Evolutionary conservation across 257 asterid genomes (phyloP).

Genomic region (Solanum pinnatisectum): DNA sequence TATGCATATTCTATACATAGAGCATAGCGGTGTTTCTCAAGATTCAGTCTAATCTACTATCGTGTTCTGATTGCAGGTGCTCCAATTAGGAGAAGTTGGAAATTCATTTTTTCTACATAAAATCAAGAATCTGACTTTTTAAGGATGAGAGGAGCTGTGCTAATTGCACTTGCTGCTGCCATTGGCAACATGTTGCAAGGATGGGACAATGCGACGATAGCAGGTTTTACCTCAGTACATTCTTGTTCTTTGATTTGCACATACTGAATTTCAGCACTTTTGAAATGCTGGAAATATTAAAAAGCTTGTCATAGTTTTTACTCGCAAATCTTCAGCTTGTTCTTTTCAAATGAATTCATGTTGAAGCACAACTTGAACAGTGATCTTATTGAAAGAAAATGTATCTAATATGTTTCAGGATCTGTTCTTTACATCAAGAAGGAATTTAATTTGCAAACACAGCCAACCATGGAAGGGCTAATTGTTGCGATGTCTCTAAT

Average conservation of each 20-base stretch:
- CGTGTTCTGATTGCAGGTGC: not conserved
- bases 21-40: not conserved
- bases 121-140: not conserved
- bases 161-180: conserved; percentile 84
- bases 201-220: conserved; percentile 98
- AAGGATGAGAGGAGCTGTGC: conserved; percentile 75
- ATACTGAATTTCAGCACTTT: not conserved
- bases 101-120: not conserved
- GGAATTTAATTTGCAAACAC: conserved; percentile 62
- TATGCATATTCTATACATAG: not conserved
- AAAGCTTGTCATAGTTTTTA: not conserved
- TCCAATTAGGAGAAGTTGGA: not conserved
- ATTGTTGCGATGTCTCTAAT: conserved; percentile 86
- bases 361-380: not conserved
- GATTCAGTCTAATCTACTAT: not conserved
- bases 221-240: conserved; percentile 39
- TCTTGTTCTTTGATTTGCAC: not conserved
- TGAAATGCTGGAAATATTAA: not conserved
- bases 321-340: not conserved
- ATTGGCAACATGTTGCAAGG: conserved; percentile 91
- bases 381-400: conserved; percentile 1
- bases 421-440: conserved; percentile 82
- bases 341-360: not conserved
- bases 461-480: conserved; percentile 87
- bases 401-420: conserved; percentile 32